Evolutionary conservation across 345 rosid genomes (phyloP).

Genomic region (Citrus maxima): DNA sequence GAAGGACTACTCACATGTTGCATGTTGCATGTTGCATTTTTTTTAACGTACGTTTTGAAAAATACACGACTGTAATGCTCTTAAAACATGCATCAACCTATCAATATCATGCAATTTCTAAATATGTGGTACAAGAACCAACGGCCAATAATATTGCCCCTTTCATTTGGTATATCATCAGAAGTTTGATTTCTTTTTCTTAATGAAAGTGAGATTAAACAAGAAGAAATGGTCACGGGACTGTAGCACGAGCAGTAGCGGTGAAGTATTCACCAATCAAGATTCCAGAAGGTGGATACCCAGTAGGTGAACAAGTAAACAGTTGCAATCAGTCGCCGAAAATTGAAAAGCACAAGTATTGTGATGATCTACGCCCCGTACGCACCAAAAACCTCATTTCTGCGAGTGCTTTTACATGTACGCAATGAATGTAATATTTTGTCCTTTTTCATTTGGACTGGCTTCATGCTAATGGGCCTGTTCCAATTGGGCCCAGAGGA

Average conservation of each 20-base stretch:
- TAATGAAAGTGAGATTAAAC: not conserved
- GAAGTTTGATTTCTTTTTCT: not conserved
- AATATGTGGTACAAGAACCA: not conserved
- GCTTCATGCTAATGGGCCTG: not conserved
- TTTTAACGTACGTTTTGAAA: too few relatives aligned
- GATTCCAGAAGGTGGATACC: too few relatives aligned
- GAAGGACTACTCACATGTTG: too few relatives aligned
- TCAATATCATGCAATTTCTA: not conserved
- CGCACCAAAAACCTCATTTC: too few relatives aligned
- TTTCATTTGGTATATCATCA: not conserved
- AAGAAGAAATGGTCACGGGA: not conserved
- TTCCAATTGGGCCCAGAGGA: not conserved
- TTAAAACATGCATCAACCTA: not conserved
- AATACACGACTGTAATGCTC: too few relatives aligned
- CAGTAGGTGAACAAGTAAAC: constrained; percentile 4
- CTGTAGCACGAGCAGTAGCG: too few relatives aligned
- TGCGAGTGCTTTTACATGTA: not conserved
- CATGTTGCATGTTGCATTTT: too few relatives aligned
- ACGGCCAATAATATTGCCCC: too few relatives aligned
- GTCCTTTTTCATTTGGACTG: too few relatives aligned
- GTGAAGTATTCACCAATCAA: not conserved
- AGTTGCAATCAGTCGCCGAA: constrained; percentile 8
- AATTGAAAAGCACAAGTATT: not conserved
- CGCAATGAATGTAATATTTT: rapidly evolving
- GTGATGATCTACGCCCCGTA: too few relatives aligned